Evolutionary conservation across 2,329 filamentous ascomycete species (phyloP), one percentile per base, ranked within the genome.

Genomic region (Pseudopyrenochaeta lycopersici): DNA sequence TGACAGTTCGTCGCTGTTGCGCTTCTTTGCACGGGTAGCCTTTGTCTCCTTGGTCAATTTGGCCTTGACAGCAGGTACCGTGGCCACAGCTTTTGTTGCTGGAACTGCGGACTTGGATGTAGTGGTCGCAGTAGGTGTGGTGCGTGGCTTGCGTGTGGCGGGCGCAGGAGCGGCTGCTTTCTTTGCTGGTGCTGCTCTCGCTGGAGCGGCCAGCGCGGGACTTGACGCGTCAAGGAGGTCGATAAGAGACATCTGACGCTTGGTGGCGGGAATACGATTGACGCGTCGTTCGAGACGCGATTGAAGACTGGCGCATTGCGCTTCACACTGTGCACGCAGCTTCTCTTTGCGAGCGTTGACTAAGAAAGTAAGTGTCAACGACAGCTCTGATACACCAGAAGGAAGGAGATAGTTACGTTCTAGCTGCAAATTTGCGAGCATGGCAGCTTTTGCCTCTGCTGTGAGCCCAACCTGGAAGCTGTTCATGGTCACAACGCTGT

Each of bases 241-340:
- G 50, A 88, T 87, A 83, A 99, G 94, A 52, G 86, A 96, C 57
- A 87, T 83, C 69, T 89, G 90, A 54, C 94, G 88, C 59, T 97
- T 79, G 14, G 88, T 84, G 65, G 87, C 85, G 7, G 95, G 95
- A 46, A 98, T 95, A 48, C 95, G 88, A 73, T 97, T 97, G 74
- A 98, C 85, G 77, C 95, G 90, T 78, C 96, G 90, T 76, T 97
- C 93, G 46, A 99, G 89, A 56, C 94, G 89, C 55, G 92, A 88
- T 56, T 90, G 86, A 33, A 98, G 84, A 58, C 90, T 90, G 74
- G 94, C 90, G 18, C 92, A 90, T 76, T 97, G 93, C 9, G 96
- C 84, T 54, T 90, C 89, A 79, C 96, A 97, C 74, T 96, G 92
- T 6, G 93, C 90, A 67, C 93, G 87, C 56, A 98, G 82, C 75